Evolutionary conservation across 164 flowering plant genomes (phyloP), one percentile per base, ranked within the genome.

Genomic region (Aristolochia contorta): DNA sequence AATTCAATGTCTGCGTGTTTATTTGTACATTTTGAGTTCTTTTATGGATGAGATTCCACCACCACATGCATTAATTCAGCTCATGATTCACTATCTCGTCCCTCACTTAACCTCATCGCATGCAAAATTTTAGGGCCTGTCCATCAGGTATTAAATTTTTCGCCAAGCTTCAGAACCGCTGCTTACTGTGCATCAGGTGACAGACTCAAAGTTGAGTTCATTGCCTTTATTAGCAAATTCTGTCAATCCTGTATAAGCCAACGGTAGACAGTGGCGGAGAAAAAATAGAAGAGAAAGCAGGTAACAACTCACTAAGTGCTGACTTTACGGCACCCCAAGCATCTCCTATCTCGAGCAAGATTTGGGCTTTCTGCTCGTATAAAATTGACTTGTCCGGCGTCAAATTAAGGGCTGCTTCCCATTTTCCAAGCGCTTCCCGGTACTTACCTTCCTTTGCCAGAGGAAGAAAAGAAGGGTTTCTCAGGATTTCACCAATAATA

Each of bases 321-420:
- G 95, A 86, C 75, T 79, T 91, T 70, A 87, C 65, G 62, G 95
- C 91, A 71, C 70, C 78, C 93, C 96, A 91, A 51, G 91, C 75
- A 66, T 91, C 90, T 58, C 91, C 97, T 54, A 88, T 65, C 75
- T 91, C 97, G 61, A 91, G 90, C 47, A 91, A 74, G 66, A 86
- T 79, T 74, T 91, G 97, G 47, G 97, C 97, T 77, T 91, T 91
- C 59, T 91, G 96, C 67, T 91, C 97, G 66, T 91, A 91, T 56
- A 91, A 56, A 57, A 80, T 73, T 52, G 93, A 84, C 63, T 58
- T 75, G 55, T 82, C 87, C 24, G 97, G 97, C 75, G 64, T 67
- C 75, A 91, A 72, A 47, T 77, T 83, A 63, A 91, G 81, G 48
- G 97, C 87, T 69, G 89, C 69, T 73, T 91, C 96, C 97, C 97